A percentile compares a stretch with the other conserved stretches of the same genome.
Evolutionary conservation across 1,139 yeast species (phyloP).

Genomic region (Candida sanyaensis): DNA sequence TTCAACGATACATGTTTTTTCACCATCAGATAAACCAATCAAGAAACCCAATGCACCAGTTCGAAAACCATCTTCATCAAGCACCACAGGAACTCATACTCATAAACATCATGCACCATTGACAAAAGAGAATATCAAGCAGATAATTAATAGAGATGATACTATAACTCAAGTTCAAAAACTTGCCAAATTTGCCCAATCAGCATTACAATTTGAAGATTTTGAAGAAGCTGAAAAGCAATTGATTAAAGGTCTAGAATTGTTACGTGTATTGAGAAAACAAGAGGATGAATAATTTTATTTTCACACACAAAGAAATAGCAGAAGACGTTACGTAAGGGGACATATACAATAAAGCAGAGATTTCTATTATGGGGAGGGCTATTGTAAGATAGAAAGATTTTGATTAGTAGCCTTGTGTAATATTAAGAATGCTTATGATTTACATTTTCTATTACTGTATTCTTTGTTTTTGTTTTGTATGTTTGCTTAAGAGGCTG

Average conservation of each 20-base stretch:
- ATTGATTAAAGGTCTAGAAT: conserved; percentile 59
- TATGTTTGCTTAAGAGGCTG: too few relatives aligned
- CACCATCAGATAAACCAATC: conserved; percentile 21
- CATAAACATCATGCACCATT: conserved; percentile 21
- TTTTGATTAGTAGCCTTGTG: too few relatives aligned
- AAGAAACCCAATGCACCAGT: conserved; percentile 3
- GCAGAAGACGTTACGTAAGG: neutral
- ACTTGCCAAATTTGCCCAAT: conserved; percentile 86
- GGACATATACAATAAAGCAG: neutral
- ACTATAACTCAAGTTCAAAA: conserved; percentile 72
- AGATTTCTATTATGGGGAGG: too few relatives aligned
- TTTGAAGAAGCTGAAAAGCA: conserved; percentile 79
- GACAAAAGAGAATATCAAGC: conserved; percentile 47
- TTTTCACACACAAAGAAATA: neutral
- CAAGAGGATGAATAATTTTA: conserved; percentile 10
- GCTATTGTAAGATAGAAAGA: too few relatives aligned
- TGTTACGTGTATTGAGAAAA: conserved; percentile 17
- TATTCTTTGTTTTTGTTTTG: too few relatives aligned
- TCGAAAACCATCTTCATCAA: conserved; percentile 7
- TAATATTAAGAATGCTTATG: too few relatives aligned
- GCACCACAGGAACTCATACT: neutral
- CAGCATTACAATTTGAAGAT: conserved; percentile 94
- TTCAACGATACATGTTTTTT: conserved; percentile 40
- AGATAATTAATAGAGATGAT: conserved; percentile 60
- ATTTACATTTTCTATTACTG: too few relatives aligned